Evolutionary conservation across 2,329 filamentous ascomycete species (phyloP), one percentile per base, ranked within the genome.

Genomic region (Scedosporium aurantiacum): DNA sequence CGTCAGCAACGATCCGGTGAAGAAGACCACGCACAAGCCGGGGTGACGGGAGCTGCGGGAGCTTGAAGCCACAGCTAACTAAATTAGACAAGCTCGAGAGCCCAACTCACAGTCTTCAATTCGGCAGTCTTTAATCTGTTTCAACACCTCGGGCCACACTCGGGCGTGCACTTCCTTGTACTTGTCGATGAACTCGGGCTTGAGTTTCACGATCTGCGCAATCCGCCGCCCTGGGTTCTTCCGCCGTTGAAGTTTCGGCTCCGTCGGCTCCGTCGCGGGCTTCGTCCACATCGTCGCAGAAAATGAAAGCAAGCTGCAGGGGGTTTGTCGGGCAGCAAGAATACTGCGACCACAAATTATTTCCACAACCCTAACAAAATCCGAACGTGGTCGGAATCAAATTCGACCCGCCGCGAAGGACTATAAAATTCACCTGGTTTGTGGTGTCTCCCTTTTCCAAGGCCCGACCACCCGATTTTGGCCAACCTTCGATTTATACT

Each of bases 111-210:
- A 93, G 69, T 93, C 89, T 63, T 79, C 75, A 63, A 93, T 89
- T 66, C 88, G 88, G 71, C 85, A 89, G 47, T 86, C 82, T 70
- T 86, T 84, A 68, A 93, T 91, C 74, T 91, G 87, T 70, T 84
- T 79, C 40, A 90, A 74, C 1, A 94, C 88, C 67, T 89, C 87
- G 5, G 88, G 88, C 89, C 89, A 93, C 0, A 91, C 87, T 4
- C 79, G 80, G 5, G 83, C 84, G 69, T 92, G 89, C 64, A 83
- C 86, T 67, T 85, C 80, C 71, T 90, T 91, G 76, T 92, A 93
- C 65, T 85, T 81, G 23, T 81, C 80, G 14, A 88, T 75, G 64
- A 77, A 81, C 64, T 87, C 83, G 12, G 84, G 83, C 73, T 85
- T 88, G 61, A 93, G 80, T 69, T 84, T 85, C 60, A 92, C 79